Base-by-base conservation (phyloP, 139 green algal species). In the Chlorella sp. region DNA sequence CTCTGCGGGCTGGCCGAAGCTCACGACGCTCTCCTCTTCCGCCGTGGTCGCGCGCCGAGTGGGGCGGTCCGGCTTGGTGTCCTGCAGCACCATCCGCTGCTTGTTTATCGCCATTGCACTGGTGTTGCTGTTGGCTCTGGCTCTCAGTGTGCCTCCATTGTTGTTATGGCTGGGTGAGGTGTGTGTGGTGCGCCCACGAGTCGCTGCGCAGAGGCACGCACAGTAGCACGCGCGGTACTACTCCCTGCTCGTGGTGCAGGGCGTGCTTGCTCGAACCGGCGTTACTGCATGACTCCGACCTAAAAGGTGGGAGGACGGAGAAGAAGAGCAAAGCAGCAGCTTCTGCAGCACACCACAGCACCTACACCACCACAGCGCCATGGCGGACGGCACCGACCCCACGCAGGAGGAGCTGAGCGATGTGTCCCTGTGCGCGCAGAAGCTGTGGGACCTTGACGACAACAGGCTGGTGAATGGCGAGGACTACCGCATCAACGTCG, bases 401-500 rank as follows among this genome's bases (percentile, higher is more conserved):
- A 77, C 64, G 1, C 5, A 31, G 1, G 72, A 35, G n/a, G 72
- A 77, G 72, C 64, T 77, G 0, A 32, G 42, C 2, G 34, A 24
- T 34, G 33, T 78, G 20, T 33, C 22, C 0, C 2, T 34, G 0
- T 49, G 35, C 2, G 73, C 50, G 0, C 33, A 35, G 27, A 73
- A 73, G 50, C 73, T 78, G 6, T 78, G 73, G 73, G 66, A 62
- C 1, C 73, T 78, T 20, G 79, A 88, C 35, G 67, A 76, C 1
- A 84, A 82, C 26, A 33, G 74, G 0, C 64, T 84, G 1, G 66
- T 66, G 29, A 71, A 79, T 6, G 77, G 69, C 1, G 36, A 55
- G 6, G 74, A 88, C 66, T 88, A 86, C 55, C 32, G 65, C 5
- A 75, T 85, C 23, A 77, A 88, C 34, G 27, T 76, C 1, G 74